A percentile compares a stretch with the other conserved stretches of the same genome.
phyloP scores from a whole-genome alignment of 2,329 filamentous ascomycete genomes.

The Talaromyces sp. region DNA sequence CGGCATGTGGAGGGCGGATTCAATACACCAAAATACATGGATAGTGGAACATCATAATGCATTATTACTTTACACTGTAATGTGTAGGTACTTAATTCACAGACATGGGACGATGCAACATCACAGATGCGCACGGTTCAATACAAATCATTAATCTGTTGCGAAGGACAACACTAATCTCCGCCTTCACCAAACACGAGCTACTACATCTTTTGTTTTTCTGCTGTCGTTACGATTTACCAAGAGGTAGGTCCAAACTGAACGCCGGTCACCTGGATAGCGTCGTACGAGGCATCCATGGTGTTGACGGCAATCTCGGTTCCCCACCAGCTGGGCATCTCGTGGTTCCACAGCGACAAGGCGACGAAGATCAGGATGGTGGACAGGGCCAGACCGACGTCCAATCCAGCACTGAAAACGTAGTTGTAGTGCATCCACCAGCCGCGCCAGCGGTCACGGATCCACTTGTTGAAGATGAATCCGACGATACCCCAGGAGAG shows the following conservation, averaged over 20 bases:
- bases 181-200: too few relatives aligned
- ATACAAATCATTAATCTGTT: background rate
- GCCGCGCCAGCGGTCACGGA: conserved; percentile 61
- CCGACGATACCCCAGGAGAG: conserved; percentile 67
- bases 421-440: conserved; percentile 82
- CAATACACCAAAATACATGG: too few relatives aligned
- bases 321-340: conserved; percentile 64
- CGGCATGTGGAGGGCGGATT: too few relatives aligned
- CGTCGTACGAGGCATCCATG: conserved; percentile 58
- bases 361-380: conserved; percentile 69
- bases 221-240: too few relatives aligned
- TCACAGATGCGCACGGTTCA: background rate
- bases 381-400: conserved; percentile 63
- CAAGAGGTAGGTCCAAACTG: conserved; percentile 55
- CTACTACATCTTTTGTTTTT: too few relatives aligned
- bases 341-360: conserved; percentile 57
- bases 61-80: conserved; percentile 1
- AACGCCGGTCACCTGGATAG: conserved; percentile 56
- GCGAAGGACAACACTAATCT: background rate
- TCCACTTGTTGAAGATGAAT: conserved; percentile 64
- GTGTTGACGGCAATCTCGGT: conserved; percentile 58
- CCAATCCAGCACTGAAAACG: conserved; percentile 66
- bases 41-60: background rate
- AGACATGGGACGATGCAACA: background rate
- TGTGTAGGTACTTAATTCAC: background rate